phyloP scores from a whole-genome alignment of 208 protist species.

The Leishmania arabica region DNA sequence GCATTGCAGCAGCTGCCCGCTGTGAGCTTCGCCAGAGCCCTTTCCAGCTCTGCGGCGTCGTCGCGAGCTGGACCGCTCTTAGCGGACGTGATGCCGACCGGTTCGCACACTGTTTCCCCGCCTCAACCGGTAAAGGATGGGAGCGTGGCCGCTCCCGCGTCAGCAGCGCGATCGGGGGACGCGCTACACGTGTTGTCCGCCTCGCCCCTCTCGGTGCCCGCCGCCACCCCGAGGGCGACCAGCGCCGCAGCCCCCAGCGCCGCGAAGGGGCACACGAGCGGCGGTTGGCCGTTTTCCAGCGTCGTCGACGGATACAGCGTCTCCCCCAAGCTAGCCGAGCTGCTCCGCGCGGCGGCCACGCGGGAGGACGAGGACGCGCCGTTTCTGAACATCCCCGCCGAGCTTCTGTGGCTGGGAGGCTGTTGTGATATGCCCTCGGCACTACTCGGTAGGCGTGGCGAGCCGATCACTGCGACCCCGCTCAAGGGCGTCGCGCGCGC shows the following conservation, averaged over 20 bases:
- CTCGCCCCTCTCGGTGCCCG: not conserved
- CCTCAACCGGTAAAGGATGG: not conserved
- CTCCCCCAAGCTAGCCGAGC: slow-evolving; percentile 5
- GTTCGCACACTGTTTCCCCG: too few species aligned
- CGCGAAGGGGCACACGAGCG: not conserved
- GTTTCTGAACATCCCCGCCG: slow-evolving; percentile 14
- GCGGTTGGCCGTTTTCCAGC: not conserved
- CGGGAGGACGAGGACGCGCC: slow-evolving; percentile 25
- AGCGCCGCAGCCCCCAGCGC: not conserved
- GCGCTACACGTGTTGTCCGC: not conserved
- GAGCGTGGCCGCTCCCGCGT: not conserved
- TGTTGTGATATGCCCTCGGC: too few species aligned
- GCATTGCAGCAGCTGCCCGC: not conserved
- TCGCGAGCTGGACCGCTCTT: not conserved
- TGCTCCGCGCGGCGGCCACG: slow-evolving; percentile 34
- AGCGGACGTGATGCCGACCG: not conserved
- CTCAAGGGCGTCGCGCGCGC: not conserved
- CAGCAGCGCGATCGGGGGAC: not conserved
- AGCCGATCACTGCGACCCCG: not conserved
- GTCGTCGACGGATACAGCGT: not conserved
- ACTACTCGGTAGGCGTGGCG: not conserved
- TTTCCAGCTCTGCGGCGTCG: not conserved
- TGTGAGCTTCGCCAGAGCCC: not conserved
- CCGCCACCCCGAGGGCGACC: not conserved
- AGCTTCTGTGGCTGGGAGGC: not conserved